These are phyloP conservation scores for Pseudocercospora fuligena DNA, from an alignment of 2,329 filamentous ascomycete species.

Conservation along the genomic window DNA sequence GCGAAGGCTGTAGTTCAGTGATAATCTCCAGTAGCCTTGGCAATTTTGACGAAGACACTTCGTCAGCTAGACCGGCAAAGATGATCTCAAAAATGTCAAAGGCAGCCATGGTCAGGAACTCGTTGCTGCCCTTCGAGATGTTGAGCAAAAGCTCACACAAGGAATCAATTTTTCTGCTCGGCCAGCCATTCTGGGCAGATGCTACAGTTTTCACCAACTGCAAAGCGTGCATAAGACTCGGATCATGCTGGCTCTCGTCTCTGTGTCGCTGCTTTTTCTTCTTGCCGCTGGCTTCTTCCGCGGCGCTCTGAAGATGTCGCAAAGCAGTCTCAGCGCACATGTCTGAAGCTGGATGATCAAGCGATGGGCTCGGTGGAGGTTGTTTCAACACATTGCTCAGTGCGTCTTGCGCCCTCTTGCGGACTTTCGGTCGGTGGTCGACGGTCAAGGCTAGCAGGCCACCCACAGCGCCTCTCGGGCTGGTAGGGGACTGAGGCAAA, in stretches of 20 bases:
- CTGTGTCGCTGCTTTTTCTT: constrained; percentile 62
- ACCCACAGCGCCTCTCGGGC: constrained; percentile 84
- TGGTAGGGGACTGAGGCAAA: constrained; percentile 78
- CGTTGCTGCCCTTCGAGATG: constrained; percentile 88
- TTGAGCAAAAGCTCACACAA: constrained; percentile 86
- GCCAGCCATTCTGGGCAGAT: constrained; percentile 87
- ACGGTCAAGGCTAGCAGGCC: constrained; percentile 83
- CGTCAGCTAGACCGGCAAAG: constrained; percentile 87
- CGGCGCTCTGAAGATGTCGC: constrained; percentile 76
- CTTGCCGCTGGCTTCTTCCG: constrained; percentile 73
- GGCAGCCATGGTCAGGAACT: constrained; percentile 93
- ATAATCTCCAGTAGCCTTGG: constrained; percentile 90
- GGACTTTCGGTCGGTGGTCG: constrained; percentile 88
- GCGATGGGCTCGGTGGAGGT: constrained; percentile 85
- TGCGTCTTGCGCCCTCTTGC: constrained; percentile 90
- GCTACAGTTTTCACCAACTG: constrained; percentile 92
- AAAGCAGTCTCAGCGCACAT: constrained; percentile 94
- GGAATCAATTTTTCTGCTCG: constrained; percentile 90
- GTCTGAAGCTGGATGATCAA: constrained; percentile 93
- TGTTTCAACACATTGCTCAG: constrained; percentile 80
- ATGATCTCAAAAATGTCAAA: constrained; percentile 99
- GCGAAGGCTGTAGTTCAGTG: constrained; percentile 84
- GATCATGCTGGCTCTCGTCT: constrained; percentile 62
- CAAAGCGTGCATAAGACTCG: constrained; percentile 85
- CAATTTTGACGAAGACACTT: constrained; percentile 85